Evolutionary conservation across 306 rosid species (phyloP).

Genomic region (Fagus sylvatica): DNA sequence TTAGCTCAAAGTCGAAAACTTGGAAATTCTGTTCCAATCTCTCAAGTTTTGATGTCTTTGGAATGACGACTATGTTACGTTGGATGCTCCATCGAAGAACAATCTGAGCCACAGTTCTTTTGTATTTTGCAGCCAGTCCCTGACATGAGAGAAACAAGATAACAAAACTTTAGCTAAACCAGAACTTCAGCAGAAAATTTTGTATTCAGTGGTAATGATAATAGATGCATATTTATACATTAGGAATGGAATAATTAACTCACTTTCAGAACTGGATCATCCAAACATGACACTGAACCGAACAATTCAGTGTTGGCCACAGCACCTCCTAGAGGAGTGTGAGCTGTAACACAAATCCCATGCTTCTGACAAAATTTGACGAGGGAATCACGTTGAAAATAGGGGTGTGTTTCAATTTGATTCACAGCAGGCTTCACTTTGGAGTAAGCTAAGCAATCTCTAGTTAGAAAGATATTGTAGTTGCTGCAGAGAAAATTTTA

Average conservation of each 20-base stretch:
- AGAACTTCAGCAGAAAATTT: not conserved
- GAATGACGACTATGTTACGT: conserved; percentile 71
- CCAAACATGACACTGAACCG: conserved; percentile 76
- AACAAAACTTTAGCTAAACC: not conserved
- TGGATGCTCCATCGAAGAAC: conserved; percentile 83
- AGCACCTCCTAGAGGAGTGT: conserved; percentile 94
- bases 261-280: conserved; percentile 74
- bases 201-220: not conserved
- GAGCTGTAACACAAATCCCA: conserved; percentile 82
- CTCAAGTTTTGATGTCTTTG: conserved; percentile 73
- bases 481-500: conserved; percentile 69
- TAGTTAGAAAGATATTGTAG: conserved; percentile 79
- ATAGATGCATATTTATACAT: not conserved
- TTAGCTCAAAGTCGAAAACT: conserved; percentile 66
- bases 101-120: conserved; percentile 67
- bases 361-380: conserved; percentile 88
- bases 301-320: conserved; percentile 77
- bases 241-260: conserved; percentile 18
- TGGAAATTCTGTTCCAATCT: conserved; percentile 79
- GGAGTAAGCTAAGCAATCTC: conserved; percentile 89
- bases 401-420: conserved; percentile 94
- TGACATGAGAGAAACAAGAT: conserved; percentile 28
- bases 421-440: conserved; percentile 95
- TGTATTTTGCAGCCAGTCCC: conserved; percentile 75
- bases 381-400: conserved; percentile 86